These are phyloP conservation scores for Psilocybe mexicana DNA, from an alignment of 1,284 basidiomycete species.

Conservation along the genomic window DNA sequence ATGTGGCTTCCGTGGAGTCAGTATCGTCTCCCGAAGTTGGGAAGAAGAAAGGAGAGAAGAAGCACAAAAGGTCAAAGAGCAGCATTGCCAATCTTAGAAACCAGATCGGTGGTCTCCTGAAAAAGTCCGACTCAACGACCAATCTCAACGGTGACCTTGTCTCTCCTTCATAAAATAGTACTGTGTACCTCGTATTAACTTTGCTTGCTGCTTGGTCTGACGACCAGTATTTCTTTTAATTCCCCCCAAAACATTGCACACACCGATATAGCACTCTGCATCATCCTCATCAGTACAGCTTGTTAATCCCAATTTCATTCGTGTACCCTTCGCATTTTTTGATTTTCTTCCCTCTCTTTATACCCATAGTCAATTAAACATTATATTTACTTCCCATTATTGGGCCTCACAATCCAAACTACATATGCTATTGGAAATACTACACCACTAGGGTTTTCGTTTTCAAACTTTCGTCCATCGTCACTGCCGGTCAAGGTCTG, in stretches of 20 bases:
- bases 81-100: constrained; percentile 55
- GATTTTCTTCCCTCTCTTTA: constrained; percentile 8
- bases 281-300: constrained; percentile 20
- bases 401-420: neutral
- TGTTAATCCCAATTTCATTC: constrained; percentile 18
- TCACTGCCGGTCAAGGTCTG: neutral
- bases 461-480: neutral
- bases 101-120: constrained; percentile 45
- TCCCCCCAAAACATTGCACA: constrained; percentile 17
- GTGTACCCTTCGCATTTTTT: constrained; percentile 13
- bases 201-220: constrained; percentile 5
- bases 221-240: constrained; percentile 7
- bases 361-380: constrained; percentile 21
- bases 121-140: constrained; percentile 55
- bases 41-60: constrained; percentile 25
- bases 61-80: constrained; percentile 58
- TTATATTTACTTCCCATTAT: constrained; percentile 14
- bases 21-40: constrained; percentile 19
- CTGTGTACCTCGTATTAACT: neutral
- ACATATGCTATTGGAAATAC: neutral
- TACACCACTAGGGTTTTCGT: neutral
- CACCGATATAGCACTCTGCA: constrained; percentile 18
- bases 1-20: constrained; percentile 26
- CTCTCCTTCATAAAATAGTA: constrained; percentile 16
- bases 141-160: constrained; percentile 36